These are phyloP conservation scores for Yamadazyma endophytica DNA, from an alignment of 805 yeast species.

Conservation along the genomic window DNA sequence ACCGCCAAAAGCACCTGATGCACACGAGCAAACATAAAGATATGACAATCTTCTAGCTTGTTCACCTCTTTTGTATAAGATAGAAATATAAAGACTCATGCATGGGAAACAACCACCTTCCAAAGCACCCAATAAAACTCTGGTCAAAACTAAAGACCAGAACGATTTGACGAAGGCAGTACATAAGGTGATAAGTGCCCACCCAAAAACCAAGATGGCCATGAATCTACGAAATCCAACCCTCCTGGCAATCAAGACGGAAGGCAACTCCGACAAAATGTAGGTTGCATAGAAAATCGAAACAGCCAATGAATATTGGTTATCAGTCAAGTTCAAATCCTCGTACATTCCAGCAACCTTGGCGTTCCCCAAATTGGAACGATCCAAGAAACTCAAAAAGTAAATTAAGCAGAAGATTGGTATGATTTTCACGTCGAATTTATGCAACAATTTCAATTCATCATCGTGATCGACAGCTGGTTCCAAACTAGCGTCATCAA, in stretches of 20 bases:
- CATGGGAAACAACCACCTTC: constrained; percentile 53
- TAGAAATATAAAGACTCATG: constrained; percentile 31
- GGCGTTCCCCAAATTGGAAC: constrained; percentile 59
- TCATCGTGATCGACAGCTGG: background rate
- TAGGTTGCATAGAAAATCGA: constrained; percentile 47
- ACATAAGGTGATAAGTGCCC: constrained; percentile 24
- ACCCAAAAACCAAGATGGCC: constrained; percentile 4
- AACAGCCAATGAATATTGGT: constrained; percentile 40
- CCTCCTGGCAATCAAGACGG: too few relatives aligned
- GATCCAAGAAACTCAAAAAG: constrained; percentile 46
- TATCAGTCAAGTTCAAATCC: constrained; percentile 33
- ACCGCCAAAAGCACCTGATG: constrained; percentile 60
- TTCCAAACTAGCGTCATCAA: too few relatives aligned
- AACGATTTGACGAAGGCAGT: constrained; percentile 40
- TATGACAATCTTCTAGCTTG: constrained; percentile 18
- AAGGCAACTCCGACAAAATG: constrained; percentile 36
- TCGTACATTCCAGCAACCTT: constrained; percentile 47
- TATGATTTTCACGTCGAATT: constrained; percentile 40
- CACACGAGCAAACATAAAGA: constrained; percentile 38
- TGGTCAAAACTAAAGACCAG: constrained; percentile 39
- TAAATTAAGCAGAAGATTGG: constrained; percentile 42
- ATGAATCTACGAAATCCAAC: too few relatives aligned
- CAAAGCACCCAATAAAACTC: constrained; percentile 48
- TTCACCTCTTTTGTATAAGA: constrained; percentile 13
- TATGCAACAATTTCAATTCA: constrained; percentile 28